A percentile compares a stretch with the other conserved stretches of the same genome.
Conservation (phyloP, 768 basidiomycete species). For the Phaeolepiota aurea region DNA sequence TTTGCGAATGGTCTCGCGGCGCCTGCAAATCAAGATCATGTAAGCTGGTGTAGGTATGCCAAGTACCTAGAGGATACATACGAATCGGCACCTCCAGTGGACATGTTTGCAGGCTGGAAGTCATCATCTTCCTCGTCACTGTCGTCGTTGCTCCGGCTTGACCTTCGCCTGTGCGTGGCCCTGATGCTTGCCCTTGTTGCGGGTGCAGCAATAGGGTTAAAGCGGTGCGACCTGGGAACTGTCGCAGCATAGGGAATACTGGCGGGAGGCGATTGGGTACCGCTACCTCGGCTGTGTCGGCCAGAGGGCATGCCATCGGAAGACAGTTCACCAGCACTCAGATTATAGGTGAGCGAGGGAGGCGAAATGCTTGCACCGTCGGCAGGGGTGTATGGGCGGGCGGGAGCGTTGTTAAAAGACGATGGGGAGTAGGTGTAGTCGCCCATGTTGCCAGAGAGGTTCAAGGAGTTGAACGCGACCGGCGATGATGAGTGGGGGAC, state of each 20-base stretch:
- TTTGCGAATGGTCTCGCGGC: slow-evolving; percentile 84
- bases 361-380: slow-evolving; percentile 58
- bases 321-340: slow-evolving; percentile 63
- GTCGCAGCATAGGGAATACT: slow-evolving; percentile 45
- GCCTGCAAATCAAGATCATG: slow-evolving; percentile 23
- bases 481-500: slow-evolving; percentile 54
- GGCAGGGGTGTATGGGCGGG: slow-evolving; percentile 64
- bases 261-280: slow-evolving; percentile 40
- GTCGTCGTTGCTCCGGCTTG: slow-evolving; percentile 51
- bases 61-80: slow-evolving; percentile 7
- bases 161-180: slow-evolving; percentile 32
- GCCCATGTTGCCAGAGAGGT: slow-evolving; percentile 43
- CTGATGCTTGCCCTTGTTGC: slow-evolving; percentile 47
- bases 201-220: slow-evolving; percentile 62
- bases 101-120: slow-evolving; percentile 45
- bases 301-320: slow-evolving; percentile 64
- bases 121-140: slow-evolving; percentile 72
- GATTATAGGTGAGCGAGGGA: slow-evolving; percentile 57
- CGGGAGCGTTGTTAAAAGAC: slow-evolving; percentile 45
- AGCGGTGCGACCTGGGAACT: slow-evolving; percentile 70
- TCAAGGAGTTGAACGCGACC: slow-evolving; percentile 56
- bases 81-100: slow-evolving; percentile 39
- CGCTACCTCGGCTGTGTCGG: slow-evolving; percentile 64
- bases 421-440: slow-evolving; percentile 48
- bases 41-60: background rate